Evolutionary conservation across 202 grass and related monocot genomes (phyloP).

Genomic region (Digitaria exilis): DNA sequence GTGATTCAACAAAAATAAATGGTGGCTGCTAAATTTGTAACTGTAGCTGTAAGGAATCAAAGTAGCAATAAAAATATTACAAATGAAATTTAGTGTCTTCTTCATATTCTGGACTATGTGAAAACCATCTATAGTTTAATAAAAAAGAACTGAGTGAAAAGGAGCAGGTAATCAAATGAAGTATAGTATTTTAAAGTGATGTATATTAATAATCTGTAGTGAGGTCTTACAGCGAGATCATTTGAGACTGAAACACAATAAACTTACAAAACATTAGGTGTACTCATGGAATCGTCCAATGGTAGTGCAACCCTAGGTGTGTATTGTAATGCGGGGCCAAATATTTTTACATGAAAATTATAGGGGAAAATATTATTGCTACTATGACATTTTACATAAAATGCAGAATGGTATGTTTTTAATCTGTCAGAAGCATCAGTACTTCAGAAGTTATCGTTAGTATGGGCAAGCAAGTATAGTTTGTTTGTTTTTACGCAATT

Average conservation of each 20-base stretch:
- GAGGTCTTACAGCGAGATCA: neutral
- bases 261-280: neutral
- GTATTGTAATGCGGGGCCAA: neutral
- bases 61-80: neutral
- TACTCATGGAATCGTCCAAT: neutral
- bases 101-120: neutral
- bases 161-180: slow-evolving; percentile 4
- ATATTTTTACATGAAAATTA: slow-evolving; percentile 12
- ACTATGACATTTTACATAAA: neutral
- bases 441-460: slow-evolving; percentile 11
- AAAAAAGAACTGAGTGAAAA: neutral
- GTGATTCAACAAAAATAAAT: slow-evolving; percentile 13
- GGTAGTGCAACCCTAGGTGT: neutral
- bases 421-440: neutral
- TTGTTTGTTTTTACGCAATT: slow-evolving; percentile 12
- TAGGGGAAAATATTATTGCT: neutral
- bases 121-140: neutral
- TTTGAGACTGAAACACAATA: slow-evolving; percentile 10
- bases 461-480: neutral
- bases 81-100: slow-evolving; percentile 12
- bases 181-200: neutral
- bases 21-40: neutral
- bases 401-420: slow-evolving; percentile 12
- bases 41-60: slow-evolving; percentile 14
- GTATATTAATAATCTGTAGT: slow-evolving; percentile 4